Conservation (phyloP, 306 rosid species). For the Acacia crassicarpa region DNA sequence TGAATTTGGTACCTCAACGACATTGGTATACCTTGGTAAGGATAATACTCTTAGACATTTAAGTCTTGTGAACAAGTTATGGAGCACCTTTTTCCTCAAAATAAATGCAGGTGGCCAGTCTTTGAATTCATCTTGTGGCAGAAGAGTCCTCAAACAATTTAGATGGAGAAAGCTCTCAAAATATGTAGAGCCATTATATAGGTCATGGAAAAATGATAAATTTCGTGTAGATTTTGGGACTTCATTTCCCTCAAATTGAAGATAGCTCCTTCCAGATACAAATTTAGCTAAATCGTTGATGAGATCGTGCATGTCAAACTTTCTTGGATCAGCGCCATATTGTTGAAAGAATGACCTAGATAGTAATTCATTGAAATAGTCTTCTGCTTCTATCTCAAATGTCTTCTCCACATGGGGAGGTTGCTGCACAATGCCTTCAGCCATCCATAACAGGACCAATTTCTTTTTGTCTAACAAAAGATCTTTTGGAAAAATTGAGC, state of each 20-base stretch:
- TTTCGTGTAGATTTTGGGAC: conserved; percentile 23
- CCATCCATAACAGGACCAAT: conserved; percentile 41
- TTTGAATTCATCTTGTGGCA: background rate
- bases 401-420: background rate
- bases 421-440: conserved; percentile 32
- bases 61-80: background rate
- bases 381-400: conserved; percentile 26
- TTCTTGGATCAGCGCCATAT: background rate
- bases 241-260: background rate
- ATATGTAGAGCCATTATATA: background rate
- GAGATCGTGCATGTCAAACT: conserved; percentile 38
- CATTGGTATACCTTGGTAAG: background rate
- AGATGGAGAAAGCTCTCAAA: too few species aligned
- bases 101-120: rapidly evolving
- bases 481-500: too few species aligned
- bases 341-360: conserved; percentile 30
- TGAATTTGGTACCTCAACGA: conserved; percentile 4
- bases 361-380: conserved; percentile 29
- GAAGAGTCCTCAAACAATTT: too few species aligned
- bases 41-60: conserved; percentile 22
- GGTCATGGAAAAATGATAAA: background rate
- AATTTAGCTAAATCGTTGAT: conserved; percentile 24
- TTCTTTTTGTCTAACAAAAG: too few species aligned
- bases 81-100: background rate
- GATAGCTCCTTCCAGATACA: background rate